Evolutionary conservation across 352 stramenopile species (phyloP).

Genomic region (Phytophthora litchii): DNA sequence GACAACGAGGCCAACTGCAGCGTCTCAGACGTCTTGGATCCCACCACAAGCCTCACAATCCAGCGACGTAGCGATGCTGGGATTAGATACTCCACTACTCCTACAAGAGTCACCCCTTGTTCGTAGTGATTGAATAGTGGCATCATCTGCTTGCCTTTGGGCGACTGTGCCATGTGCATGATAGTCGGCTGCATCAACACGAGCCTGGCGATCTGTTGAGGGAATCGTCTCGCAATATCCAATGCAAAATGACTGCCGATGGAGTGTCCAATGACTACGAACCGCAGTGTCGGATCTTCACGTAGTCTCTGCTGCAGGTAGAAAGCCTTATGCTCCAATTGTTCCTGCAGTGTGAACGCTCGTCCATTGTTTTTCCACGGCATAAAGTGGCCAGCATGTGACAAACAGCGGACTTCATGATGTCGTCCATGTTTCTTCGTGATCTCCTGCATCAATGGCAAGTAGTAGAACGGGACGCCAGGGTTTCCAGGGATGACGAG

Average conservation of each 20-base stretch:
- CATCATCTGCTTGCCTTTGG: conserved; percentile 51
- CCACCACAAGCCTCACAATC: conserved; percentile 50
- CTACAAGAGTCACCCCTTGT: conserved; percentile 41
- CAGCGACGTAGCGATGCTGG: conserved; percentile 48
- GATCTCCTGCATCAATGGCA: conserved; percentile 69
- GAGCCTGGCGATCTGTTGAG: conserved; percentile 56
- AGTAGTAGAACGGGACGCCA: conserved; percentile 65
- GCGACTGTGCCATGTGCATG: conserved; percentile 59
- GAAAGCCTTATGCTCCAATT: conserved; percentile 59
- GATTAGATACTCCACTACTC: conserved; percentile 47
- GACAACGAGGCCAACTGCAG: conserved; percentile 59
- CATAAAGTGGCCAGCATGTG: conserved; percentile 69
- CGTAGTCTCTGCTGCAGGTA: conserved; percentile 52
- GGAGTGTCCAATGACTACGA: conserved; percentile 72
- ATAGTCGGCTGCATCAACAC: conserved; percentile 79
- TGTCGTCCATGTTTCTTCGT: conserved; percentile 34
- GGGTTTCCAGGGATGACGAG: conserved; percentile 74
- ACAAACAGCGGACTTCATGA: conserved; percentile 65
- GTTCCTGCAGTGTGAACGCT: conserved; percentile 58
- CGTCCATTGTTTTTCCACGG: conserved; percentile 64
- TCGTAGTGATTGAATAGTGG: conserved; percentile 54
- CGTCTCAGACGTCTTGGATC: conserved; percentile 39
- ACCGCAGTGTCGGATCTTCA: conserved; percentile 47
- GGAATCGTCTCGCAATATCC: conserved; percentile 58
- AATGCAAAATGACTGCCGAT: conserved; percentile 66